Evolutionary conservation across 2,329 filamentous ascomycete genomes (phyloP).

Genomic region (Lachnellula cervina): DNA sequence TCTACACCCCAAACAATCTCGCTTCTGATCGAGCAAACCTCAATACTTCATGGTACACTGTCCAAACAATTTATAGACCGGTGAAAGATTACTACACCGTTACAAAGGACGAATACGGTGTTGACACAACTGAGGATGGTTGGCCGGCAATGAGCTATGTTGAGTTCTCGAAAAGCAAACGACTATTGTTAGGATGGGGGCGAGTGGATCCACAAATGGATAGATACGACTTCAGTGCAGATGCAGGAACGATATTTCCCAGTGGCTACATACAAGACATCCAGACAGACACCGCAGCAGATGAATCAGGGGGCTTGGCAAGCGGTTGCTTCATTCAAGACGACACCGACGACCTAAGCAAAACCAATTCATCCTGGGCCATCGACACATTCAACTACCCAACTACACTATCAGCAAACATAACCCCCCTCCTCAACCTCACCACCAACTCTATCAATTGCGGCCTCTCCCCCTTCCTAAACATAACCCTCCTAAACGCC

Average conservation of each 20-base stretch:
- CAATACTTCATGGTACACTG: constrained; percentile 53
- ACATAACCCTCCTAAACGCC: neutral
- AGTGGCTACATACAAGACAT: constrained; percentile 38
- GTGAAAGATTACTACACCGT: constrained; percentile 48
- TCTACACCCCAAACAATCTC: constrained; percentile 51
- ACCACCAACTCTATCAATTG: constrained; percentile 45
- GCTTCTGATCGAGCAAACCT: constrained; percentile 48
- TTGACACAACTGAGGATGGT: constrained; percentile 48
- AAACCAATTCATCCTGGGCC: constrained; percentile 51
- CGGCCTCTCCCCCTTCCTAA: constrained; percentile 34
- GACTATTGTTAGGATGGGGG: constrained; percentile 53
- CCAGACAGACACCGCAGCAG: constrained; percentile 30
- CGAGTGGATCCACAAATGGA: constrained; percentile 52
- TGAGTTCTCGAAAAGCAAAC: constrained; percentile 47
- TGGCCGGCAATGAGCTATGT: constrained; percentile 60
- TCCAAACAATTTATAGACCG: constrained; percentile 38
- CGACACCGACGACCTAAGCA: constrained; percentile 36
- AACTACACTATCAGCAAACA: constrained; percentile 25
- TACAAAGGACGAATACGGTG: constrained; percentile 20
- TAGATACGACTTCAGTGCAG: constrained; percentile 49
- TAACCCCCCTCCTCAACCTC: constrained; percentile 32
- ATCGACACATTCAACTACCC: constrained; percentile 28
- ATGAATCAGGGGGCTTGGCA: constrained; percentile 37
- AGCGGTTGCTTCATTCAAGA: constrained; percentile 51
- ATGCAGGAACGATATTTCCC: constrained; percentile 48